Conservation (phyloP, 768 basidiomycete genomes). For the Hysterangium stoloniferum region DNA sequence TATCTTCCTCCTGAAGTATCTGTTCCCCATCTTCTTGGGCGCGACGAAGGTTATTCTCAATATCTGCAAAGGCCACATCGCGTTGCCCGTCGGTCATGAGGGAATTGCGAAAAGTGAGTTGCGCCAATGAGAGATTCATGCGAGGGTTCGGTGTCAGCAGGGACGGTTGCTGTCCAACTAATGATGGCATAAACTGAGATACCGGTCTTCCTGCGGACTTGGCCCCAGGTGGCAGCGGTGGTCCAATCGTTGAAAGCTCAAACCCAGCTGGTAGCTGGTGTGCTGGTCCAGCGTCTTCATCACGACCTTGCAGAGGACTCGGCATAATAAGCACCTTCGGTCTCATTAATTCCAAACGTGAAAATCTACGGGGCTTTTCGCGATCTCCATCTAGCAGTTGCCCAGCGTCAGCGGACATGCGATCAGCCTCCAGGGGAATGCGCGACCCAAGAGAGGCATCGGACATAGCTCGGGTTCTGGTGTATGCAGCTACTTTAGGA, state of each 20-base stretch:
- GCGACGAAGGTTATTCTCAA: slow-evolving; percentile 54
- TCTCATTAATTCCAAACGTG: slow-evolving; percentile 71
- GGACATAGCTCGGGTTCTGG: slow-evolving; percentile 34
- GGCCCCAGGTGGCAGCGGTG: slow-evolving; percentile 71
- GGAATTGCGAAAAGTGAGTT: slow-evolving; percentile 80
- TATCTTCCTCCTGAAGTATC: slow-evolving; percentile 38
- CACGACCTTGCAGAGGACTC: slow-evolving; percentile 60
- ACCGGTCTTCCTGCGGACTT: slow-evolving; percentile 42
- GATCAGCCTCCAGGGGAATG: slow-evolving; percentile 51
- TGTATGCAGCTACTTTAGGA: slow-evolving; percentile 57
- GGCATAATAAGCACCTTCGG: slow-evolving; percentile 96
- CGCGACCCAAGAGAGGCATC: slow-evolving; percentile 55
- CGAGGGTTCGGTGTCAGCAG: slow-evolving; percentile 72
- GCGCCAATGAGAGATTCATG: slow-evolving; percentile 63
- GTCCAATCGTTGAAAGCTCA: slow-evolving; percentile 56
- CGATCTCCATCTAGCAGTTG: slow-evolving; percentile 22
- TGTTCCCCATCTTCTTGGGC: slow-evolving; percentile 77
- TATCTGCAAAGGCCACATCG: slow-evolving; percentile 54
- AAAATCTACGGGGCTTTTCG: slow-evolving; percentile 50
- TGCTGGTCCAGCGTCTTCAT: slow-evolving; percentile 20
- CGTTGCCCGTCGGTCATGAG: slow-evolving; percentile 61
- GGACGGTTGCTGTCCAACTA: slow-evolving; percentile 30
- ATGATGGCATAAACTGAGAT: slow-evolving; percentile 26
- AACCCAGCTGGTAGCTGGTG: slow-evolving; percentile 41
- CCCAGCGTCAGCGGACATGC: slow-evolving; percentile 34